A percentile compares a stretch with the other conserved stretches of the same genome.
phyloP scores from a whole-genome alignment of 2,329 filamentous ascomycete genomes.

The Monosporascus cannonballus region DNA sequence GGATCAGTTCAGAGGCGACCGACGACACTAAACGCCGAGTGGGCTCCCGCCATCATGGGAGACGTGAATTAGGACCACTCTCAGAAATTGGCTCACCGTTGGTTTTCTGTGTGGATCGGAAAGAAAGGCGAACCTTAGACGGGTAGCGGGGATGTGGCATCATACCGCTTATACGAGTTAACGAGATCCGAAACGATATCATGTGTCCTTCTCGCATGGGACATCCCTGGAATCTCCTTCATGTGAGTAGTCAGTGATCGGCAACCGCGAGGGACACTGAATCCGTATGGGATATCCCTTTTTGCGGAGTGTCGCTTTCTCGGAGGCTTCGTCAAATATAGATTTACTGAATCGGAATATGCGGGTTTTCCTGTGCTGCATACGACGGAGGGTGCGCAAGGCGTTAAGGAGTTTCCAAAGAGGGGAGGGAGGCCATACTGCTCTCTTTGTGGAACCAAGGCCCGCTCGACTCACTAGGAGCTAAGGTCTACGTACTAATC shows the following conservation, averaged over 20 bases:
- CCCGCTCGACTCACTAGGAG: neutral
- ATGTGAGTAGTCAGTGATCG: neutral
- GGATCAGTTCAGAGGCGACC: slow-evolving; percentile 30
- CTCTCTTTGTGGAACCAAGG: neutral
- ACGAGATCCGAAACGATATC: neutral
- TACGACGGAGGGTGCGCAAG: neutral
- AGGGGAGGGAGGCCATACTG: neutral
- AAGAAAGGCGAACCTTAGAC: neutral
- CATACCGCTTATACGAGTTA: neutral
- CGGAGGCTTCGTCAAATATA: too few relatives aligned
- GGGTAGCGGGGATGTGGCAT: neutral
- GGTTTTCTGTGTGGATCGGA: too few relatives aligned
- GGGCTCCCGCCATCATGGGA: neutral
- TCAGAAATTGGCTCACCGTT: neutral
- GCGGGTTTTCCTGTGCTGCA: neutral
- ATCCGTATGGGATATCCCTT: too few relatives aligned
- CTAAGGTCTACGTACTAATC: neutral
- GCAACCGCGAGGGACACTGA: too few relatives aligned
- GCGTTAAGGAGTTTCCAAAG: neutral
- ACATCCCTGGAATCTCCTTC: neutral
- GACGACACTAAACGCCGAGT: neutral
- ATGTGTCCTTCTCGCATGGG: neutral
- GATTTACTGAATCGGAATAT: neutral
- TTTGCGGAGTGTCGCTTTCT: neutral
- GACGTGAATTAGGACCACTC: too few relatives aligned